Evolutionary conservation across 495 filamentous ascomycete genomes (phyloP), one percentile per base, ranked within the genome.

Genomic region (Paragyromitra xinjiangensis): DNA sequence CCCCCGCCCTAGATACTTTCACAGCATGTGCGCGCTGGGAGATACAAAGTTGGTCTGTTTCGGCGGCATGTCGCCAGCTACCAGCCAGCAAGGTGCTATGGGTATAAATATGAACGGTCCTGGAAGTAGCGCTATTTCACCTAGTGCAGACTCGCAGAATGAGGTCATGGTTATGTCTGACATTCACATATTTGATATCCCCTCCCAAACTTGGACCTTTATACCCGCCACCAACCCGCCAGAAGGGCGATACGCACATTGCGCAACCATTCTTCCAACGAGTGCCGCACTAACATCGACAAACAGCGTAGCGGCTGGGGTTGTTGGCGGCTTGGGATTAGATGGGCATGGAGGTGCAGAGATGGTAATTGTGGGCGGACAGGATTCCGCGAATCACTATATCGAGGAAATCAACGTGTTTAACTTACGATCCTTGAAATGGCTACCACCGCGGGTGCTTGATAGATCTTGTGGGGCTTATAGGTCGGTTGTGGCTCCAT

Each of bases 331-430:
- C 1, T 91, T 97, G 45, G 91, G 89, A 73, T 89, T 98, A 53
- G 94, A 98, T 84, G 94, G 96, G 0, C 89, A 89, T 40, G 95
- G 96, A 8, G 95, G 96, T 14, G 94, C 96, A 1, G 94, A 99
- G 84, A 96, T 99, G 96, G 89, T 99, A 11, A 91, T 99, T 8
- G 94, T 98, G 16, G 95, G 95, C 61, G 95, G 95, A 4, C 95
- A 99, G 82, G 95, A 98, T 81, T 94, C 92, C 72, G 92, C 92
- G n/a, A 98, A 98, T 81, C 93, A 97, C 81, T 99, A 99, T 79
- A 98, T 99, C 74, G 95, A 98, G 82, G 93, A 98, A 84, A 94
- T 98, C 80, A 97, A 94, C 81, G 94, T 98, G 6, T 99, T 98
- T 86, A 99, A 99, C 78, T 87, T 99, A 39, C 89, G 95, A n/a